Evolutionary conservation across 2,329 filamentous ascomycete genomes (phyloP).

Genomic region (Huntiella omanensis): DNA sequence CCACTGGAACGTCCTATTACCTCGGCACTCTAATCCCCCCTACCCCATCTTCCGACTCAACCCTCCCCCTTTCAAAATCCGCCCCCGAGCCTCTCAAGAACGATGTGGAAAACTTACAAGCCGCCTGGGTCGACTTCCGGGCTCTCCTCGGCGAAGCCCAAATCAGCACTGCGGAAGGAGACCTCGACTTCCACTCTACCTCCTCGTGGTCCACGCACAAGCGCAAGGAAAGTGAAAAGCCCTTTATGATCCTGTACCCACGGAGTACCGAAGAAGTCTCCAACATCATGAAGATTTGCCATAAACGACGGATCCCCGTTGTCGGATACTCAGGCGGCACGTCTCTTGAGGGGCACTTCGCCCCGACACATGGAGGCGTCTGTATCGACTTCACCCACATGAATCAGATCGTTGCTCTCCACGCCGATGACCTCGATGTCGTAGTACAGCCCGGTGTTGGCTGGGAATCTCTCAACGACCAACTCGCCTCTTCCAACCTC

Average conservation of each 20-base stretch:
- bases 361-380: slow-evolving; percentile 63
- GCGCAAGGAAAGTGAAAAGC: slow-evolving; percentile 26
- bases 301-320: slow-evolving; percentile 61
- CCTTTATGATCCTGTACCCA: slow-evolving; percentile 61
- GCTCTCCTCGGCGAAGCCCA: slow-evolving; percentile 44
- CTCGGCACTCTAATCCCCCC: slow-evolving; percentile 36
- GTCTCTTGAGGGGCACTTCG: slow-evolving; percentile 75
- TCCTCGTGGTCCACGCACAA: slow-evolving; percentile 46
- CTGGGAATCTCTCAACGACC: slow-evolving; percentile 73
- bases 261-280: slow-evolving; percentile 64
- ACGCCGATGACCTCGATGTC: slow-evolving; percentile 61
- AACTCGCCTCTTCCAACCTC: slow-evolving; percentile 50
- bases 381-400: slow-evolving; percentile 75
- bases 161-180: slow-evolving; percentile 38
- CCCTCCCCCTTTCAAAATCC: slow-evolving; percentile 35
- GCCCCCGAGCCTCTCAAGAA: slow-evolving; percentile 36
- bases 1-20: slow-evolving; percentile 35
- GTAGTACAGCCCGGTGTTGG: slow-evolving; percentile 66
- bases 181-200: slow-evolving; percentile 36
- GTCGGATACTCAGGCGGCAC: slow-evolving; percentile 78
- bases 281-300: slow-evolving; percentile 76
- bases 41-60: slow-evolving; percentile 34
- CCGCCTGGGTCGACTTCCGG: slow-evolving; percentile 51
- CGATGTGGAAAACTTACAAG: slow-evolving; percentile 44
- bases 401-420: slow-evolving; percentile 59